Conservation (phyloP, 257 asterid genomes). For the Misopates orontium region DNA sequence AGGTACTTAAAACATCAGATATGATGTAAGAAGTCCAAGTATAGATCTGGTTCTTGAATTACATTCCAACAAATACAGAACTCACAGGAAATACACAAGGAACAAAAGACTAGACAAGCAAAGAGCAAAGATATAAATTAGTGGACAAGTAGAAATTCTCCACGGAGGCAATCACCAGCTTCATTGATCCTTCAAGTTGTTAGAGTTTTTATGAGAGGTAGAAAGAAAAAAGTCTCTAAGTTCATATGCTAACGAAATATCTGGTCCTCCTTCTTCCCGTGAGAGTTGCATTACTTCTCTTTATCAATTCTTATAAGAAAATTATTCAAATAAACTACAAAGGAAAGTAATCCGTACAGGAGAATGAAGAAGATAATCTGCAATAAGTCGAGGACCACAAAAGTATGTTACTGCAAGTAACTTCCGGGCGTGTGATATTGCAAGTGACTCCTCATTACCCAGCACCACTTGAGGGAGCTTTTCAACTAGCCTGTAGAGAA, state of each 20-base stretch:
- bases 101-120: background rate
- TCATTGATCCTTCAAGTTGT: background rate
- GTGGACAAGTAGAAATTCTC: background rate
- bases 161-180: constrained; percentile 7
- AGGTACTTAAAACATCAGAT: background rate
- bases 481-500: constrained; percentile 71
- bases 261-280: too few species aligned
- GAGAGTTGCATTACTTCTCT: constrained; percentile 8
- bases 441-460: constrained; percentile 72
- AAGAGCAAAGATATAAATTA: background rate
- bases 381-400: constrained; percentile 77
- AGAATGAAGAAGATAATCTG: constrained; percentile 67
- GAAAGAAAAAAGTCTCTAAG: background rate
- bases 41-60: background rate
- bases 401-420: constrained; percentile 75
- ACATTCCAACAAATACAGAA: background rate
- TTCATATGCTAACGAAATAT: too few species aligned
- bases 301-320: constrained; percentile 14
- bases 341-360: constrained; percentile 53
- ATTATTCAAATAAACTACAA: constrained; percentile 18
- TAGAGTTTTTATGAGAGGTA: background rate
- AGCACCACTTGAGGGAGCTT: constrained; percentile 83
- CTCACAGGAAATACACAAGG: background rate
- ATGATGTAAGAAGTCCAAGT: background rate
- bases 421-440: constrained; percentile 74